Evolutionary conservation across 129 eudicot species (phyloP).

Genomic region (carrot (Daucus carota)): DNA sequence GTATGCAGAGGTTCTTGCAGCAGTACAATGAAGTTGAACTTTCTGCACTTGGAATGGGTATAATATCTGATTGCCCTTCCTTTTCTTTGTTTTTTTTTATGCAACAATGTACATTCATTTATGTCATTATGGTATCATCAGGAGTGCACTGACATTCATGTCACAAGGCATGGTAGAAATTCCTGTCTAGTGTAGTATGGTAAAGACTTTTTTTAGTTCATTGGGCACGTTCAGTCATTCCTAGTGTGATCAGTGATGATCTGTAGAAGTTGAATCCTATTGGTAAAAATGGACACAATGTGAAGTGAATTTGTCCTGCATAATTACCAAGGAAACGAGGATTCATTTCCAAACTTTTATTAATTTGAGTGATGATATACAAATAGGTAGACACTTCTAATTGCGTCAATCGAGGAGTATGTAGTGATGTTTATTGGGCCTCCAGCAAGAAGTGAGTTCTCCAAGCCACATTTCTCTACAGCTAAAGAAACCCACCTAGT

Average conservation of each 20-base stretch:
- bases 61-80: not conserved
- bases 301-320: not conserved
- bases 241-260: not conserved
- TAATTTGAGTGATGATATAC: not conserved
- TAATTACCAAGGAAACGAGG: not conserved
- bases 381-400: not conserved
- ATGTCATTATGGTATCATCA: not conserved
- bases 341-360: not conserved
- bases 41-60: conserved; percentile 13
- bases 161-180: not conserved
- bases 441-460: not conserved
- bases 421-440: not conserved
- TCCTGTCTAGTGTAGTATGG: too few relatives aligned
- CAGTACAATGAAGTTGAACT: conserved; percentile 11
- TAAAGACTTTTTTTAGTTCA: not conserved
- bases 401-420: not conserved
- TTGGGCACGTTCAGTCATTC: not conserved
- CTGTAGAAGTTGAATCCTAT: not conserved
- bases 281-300: not conserved
- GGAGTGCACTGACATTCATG: not conserved
- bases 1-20: conserved; percentile 8
- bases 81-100: not conserved
- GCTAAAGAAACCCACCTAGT: not conserved
- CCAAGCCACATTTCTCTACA: not conserved
- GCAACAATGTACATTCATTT: not conserved